Evolutionary conservation across 768 basidiomycete genomes (phyloP).

Genomic region (Auricularia cornea): DNA sequence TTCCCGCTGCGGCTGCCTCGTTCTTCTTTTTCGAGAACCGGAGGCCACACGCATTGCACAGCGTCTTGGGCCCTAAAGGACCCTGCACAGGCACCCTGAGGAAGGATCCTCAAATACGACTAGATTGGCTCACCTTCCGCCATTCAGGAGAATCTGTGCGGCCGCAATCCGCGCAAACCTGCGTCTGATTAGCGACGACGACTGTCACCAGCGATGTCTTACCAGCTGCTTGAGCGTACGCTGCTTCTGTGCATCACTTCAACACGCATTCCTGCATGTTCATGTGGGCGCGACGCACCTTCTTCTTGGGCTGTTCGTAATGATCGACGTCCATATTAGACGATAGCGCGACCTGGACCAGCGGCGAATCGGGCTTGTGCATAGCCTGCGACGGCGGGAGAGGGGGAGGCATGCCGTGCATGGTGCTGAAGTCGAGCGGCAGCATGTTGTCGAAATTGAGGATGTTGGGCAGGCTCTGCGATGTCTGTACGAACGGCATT

Average conservation of each 20-base stretch:
- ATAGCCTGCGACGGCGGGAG: conserved; percentile 28
- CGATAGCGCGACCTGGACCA: not conserved
- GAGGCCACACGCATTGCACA: conserved; percentile 94
- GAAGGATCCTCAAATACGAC: not conserved
- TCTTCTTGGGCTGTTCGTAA: conserved; percentile 53
- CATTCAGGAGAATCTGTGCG: conserved; percentile 96
- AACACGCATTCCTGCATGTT: not conserved
- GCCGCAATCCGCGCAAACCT: conserved; percentile 84
- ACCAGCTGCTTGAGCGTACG: not conserved
- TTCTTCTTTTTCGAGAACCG: conserved; percentile 35
- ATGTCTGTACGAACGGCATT: not conserved
- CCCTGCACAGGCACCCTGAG: conserved; percentile 36
- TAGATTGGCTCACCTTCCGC: conserved; percentile 56
- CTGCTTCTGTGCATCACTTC: not conserved
- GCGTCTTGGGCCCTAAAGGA: conserved; percentile 90
- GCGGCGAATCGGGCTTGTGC: not conserved
- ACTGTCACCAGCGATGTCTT: not conserved
- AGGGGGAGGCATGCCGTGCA: conserved; percentile 14
- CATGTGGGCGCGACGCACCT: conserved; percentile 30
- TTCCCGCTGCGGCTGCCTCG: conserved; percentile 21
- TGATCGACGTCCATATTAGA: conserved; percentile 27
- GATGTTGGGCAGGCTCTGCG: conserved; percentile 5
- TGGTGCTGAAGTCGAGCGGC: conserved; percentile 22
- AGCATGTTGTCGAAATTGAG: conserved; percentile 14
- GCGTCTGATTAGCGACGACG: not conserved